phyloP scores from a whole-genome alignment of 345 rosid genomes.

The Syzygium jambos region DNA sequence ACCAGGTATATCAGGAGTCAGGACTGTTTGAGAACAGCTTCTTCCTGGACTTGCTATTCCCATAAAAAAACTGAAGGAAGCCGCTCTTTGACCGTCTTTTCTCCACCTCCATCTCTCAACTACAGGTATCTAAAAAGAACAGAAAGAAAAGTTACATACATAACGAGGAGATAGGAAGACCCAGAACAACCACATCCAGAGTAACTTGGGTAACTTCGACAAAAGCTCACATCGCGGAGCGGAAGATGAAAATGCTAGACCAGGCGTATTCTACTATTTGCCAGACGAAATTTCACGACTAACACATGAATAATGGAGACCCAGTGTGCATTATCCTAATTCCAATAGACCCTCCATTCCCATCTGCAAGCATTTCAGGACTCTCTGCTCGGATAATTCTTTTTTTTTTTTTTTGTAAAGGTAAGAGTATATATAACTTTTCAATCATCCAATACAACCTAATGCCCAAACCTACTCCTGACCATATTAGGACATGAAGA shows the following conservation, averaged over 20 bases:
- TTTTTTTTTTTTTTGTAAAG: too few species aligned
- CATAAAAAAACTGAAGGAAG: conserved; percentile 60
- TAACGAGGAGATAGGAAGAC: neutral
- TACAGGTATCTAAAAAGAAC: conserved; percentile 10
- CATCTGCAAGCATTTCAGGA: neutral
- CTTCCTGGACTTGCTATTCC: conserved; percentile 85
- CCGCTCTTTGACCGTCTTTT: conserved; percentile 63
- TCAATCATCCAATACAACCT: too few species aligned
- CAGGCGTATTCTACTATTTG: neutral
- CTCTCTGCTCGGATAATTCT: neutral
- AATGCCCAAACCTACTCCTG: too few species aligned
- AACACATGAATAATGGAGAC: neutral
- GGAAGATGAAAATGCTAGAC: too few species aligned
- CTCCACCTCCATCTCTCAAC: conserved; percentile 54
- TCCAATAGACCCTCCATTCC: neutral
- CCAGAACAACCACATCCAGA: neutral
- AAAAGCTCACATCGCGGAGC: too few species aligned
- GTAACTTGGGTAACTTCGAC: neutral
- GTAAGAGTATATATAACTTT: too few species aligned
- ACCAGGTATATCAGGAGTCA: conserved; percentile 32
- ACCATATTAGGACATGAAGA: too few species aligned
- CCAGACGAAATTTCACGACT: neutral
- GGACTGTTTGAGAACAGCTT: conserved; percentile 47
- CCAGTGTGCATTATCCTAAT: neutral
- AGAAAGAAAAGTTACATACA: neutral